These are phyloP conservation scores for Cornus controversa DNA, from an alignment of 148 eudicot genomes.

Conservation along the genomic window DNA sequence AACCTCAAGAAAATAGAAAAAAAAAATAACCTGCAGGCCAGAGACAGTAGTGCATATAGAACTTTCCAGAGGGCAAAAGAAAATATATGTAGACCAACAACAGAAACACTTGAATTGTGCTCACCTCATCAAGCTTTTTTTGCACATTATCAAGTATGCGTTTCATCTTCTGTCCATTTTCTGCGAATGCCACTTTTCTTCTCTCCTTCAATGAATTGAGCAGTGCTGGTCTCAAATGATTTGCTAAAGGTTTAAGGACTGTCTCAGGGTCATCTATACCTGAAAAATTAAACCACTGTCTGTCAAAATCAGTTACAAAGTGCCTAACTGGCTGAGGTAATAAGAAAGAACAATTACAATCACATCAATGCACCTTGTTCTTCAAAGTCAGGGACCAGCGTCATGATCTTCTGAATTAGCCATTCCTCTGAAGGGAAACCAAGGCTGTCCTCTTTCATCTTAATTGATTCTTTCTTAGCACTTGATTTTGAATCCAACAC, in stretches of 20 bases:
- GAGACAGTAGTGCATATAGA: not conserved
- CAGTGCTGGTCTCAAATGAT: conserved; percentile 82
- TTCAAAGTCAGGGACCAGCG: conserved; percentile 80
- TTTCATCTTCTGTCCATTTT: conserved; percentile 76
- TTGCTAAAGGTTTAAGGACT: conserved; percentile 72
- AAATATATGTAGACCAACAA: not conserved
- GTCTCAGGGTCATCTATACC: conserved; percentile 73
- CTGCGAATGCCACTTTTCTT: conserved; percentile 70
- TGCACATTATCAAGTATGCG: conserved; percentile 69
- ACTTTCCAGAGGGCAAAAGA: not conserved
- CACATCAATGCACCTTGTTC: conserved; percentile 64
- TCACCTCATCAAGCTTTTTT: conserved; percentile 89
- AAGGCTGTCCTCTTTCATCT: conserved; percentile 44
- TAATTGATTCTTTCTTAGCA: conserved; percentile 35
- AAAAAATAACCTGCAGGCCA: not conserved
- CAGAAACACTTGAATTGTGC: not conserved
- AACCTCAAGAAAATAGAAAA: not conserved
- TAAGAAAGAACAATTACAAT: conserved; percentile 8
- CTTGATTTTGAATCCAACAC: conserved; percentile 53
- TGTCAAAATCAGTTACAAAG: conserved; percentile 20
- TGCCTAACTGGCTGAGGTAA: not conserved
- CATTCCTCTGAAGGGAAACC: conserved; percentile 70
- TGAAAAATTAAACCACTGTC: conserved; percentile 23
- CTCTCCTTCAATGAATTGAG: conserved; percentile 79
- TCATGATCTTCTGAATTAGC: conserved; percentile 53